Percentiles rank a stretch among this genome's conserved stretches.
phyloP scores from a whole-genome alignment of 805 yeast species.

The Hanseniaspora singularis region DNA sequence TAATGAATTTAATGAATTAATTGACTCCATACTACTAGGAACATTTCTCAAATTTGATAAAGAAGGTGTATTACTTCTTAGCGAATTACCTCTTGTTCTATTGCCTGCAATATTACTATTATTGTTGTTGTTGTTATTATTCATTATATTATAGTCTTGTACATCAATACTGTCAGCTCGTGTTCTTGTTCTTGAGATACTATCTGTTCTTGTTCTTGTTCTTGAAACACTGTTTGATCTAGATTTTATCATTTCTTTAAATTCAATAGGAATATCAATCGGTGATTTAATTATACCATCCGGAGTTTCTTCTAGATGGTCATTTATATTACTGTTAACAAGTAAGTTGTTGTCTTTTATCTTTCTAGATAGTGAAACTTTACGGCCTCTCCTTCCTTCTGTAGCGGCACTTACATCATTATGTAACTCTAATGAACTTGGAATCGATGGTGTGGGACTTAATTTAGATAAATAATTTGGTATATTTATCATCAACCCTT shows the following conservation, averaged over 20 bases:
- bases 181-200: too few species aligned
- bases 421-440: not conserved
- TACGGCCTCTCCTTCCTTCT: not conserved
- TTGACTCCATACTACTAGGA: slow-evolving; percentile 8
- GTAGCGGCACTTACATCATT: not conserved
- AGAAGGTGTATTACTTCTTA: not conserved
- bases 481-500: slow-evolving; percentile 11
- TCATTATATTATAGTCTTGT: too few species aligned
- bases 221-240: slow-evolving; percentile 11
- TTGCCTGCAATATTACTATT: not conserved
- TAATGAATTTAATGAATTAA: slow-evolving; percentile 4
- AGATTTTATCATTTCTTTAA: slow-evolving; percentile 7
- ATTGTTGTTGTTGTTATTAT: not conserved
- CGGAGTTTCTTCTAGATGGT: not conserved
- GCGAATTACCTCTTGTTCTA: not conserved
- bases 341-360: slow-evolving; percentile 9
- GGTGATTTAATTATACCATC: not conserved
- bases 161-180: too few species aligned
- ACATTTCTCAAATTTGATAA: not conserved
- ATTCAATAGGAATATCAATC: slow-evolving; percentile 11
- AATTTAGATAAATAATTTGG: slow-evolving; percentile 10
- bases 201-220: slow-evolving; percentile 12
- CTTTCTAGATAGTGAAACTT: not conserved
- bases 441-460: slow-evolving; percentile 8
- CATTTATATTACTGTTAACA: slow-evolving; percentile 7